These are phyloP conservation scores for Xylariaceae sp. DNA, from an alignment of 2,329 filamentous ascomycete species.

Conservation along the genomic window DNA sequence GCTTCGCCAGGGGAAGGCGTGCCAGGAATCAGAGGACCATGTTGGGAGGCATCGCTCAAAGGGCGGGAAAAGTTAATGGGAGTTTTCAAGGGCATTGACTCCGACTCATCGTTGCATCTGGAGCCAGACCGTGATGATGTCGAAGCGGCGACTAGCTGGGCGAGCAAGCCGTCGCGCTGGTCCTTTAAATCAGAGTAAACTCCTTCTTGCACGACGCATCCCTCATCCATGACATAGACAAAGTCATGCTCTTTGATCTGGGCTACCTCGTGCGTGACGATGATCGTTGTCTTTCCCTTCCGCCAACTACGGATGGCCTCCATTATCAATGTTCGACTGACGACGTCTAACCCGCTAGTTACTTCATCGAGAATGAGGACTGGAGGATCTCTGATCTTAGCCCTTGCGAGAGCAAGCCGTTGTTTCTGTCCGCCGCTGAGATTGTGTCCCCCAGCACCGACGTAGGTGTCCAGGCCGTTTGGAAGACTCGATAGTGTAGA, in stretches of 20 bases:
- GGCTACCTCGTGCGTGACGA: constrained; percentile 85
- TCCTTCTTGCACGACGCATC: constrained; percentile 64
- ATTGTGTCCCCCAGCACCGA: constrained; percentile 63
- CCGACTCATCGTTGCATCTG: not conserved
- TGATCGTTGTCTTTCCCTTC: constrained; percentile 74
- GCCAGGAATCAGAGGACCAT: constrained; percentile 8
- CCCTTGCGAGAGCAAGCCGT: constrained; percentile 72
- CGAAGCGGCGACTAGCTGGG: constrained; percentile 34
- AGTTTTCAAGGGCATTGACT: constrained; percentile 4
- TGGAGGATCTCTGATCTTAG: constrained; percentile 68
- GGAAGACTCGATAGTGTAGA: constrained; percentile 63
- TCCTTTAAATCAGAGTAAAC: constrained; percentile 49
- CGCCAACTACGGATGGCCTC: constrained; percentile 74
- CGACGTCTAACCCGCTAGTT: constrained; percentile 78
- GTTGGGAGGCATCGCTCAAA: constrained; percentile 17
- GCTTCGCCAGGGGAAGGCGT: constrained; percentile 19
- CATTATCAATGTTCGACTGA: constrained; percentile 63
- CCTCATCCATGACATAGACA: constrained; percentile 72
- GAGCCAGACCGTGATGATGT: constrained; percentile 9
- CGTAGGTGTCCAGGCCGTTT: constrained; percentile 62
- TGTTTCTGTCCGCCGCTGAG: constrained; percentile 85
- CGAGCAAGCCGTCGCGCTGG: constrained; percentile 42
- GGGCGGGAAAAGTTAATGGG: constrained; percentile 21
- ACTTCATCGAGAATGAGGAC: constrained; percentile 84
- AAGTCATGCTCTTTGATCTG: constrained; percentile 70